Evolutionary conservation across 139 green algal genomes (phyloP).

Genomic region (Auxenochlorella pyrenoidosa): DNA sequence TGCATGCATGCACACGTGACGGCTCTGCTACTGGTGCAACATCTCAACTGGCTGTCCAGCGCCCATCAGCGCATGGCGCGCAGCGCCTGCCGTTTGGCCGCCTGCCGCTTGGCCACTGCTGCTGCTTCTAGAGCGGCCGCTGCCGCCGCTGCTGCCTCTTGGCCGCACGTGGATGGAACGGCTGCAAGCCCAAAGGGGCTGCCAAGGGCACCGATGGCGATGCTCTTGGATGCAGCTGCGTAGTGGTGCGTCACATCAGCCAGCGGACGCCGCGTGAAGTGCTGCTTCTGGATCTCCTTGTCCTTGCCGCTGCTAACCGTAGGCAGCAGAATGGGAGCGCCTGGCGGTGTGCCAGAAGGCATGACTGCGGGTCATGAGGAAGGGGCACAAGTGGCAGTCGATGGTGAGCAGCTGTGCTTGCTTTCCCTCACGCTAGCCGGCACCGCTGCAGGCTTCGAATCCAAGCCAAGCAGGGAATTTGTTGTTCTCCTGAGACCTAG

Average conservation of each 20-base stretch:
- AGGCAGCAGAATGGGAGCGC: not conserved
- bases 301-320: not conserved
- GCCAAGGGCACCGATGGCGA: slow-evolving; percentile 6
- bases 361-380: not conserved
- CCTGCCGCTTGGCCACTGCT: not conserved
- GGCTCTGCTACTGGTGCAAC: not conserved
- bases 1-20: too few species aligned
- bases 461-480: too few species aligned
- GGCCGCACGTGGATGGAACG: not conserved
- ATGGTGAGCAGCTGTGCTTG: too few species aligned
- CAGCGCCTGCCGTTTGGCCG: not conserved
- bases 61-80: not conserved
- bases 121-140: not conserved
- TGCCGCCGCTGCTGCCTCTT: not conserved
- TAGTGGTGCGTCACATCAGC: slow-evolving; percentile 8
- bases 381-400: not conserved
- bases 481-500: too few species aligned
- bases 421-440: too few species aligned
- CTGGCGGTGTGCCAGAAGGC: not conserved
- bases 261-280: not conserved
- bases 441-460: too few species aligned
- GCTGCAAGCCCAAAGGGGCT: not conserved
- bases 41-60: too few species aligned
- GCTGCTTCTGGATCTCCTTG: not conserved
- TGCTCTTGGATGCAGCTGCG: not conserved